phyloP scores from a whole-genome alignment of 2,329 filamentous ascomycete genomes.

The Pseudocercospora fijiensis region DNA sequence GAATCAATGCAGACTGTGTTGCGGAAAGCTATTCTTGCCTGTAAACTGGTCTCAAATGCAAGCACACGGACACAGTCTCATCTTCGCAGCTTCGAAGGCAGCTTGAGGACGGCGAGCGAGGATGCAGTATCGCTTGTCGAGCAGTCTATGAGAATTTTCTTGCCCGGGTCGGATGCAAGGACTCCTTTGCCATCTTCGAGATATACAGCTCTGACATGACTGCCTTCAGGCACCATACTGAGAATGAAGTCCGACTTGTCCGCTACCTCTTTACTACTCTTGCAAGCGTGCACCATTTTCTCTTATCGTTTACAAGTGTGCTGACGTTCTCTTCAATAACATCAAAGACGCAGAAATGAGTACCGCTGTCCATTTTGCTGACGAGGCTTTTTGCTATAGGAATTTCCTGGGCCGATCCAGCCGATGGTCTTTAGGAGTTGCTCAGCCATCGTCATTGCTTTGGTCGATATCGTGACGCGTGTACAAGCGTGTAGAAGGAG shows the following conservation, averaged over 20 bases:
- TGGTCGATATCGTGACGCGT: neutral
- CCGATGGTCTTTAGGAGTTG: slow-evolving; percentile 39
- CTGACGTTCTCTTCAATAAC: slow-evolving; percentile 47
- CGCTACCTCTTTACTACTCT: slow-evolving; percentile 51
- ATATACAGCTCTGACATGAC: slow-evolving; percentile 54
- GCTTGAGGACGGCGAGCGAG: slow-evolving; percentile 43
- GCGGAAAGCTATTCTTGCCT: neutral
- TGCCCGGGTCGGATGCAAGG: slow-evolving; percentile 42
- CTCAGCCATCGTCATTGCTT: slow-evolving; percentile 25
- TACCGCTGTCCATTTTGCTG: slow-evolving; percentile 46
- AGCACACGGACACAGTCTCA: neutral
- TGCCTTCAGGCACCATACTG: slow-evolving; percentile 56
- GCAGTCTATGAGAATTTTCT: slow-evolving; percentile 55
- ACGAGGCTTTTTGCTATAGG: slow-evolving; percentile 55
- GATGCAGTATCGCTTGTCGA: slow-evolving; percentile 58
- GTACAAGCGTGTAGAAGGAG: neutral
- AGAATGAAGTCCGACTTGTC: slow-evolving; percentile 53
- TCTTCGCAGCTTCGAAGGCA: neutral
- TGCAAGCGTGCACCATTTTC: slow-evolving; percentile 41
- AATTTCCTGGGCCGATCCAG: slow-evolving; percentile 56
- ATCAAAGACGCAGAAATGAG: slow-evolving; percentile 52
- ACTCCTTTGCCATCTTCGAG: slow-evolving; percentile 48
- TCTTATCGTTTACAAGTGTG: slow-evolving; percentile 45
- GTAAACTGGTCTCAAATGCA: neutral
- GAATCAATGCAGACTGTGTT: neutral